Conservation (phyloP, 2,329 filamentous ascomycete species). For the Pseudocercospora eumusae region DNA sequence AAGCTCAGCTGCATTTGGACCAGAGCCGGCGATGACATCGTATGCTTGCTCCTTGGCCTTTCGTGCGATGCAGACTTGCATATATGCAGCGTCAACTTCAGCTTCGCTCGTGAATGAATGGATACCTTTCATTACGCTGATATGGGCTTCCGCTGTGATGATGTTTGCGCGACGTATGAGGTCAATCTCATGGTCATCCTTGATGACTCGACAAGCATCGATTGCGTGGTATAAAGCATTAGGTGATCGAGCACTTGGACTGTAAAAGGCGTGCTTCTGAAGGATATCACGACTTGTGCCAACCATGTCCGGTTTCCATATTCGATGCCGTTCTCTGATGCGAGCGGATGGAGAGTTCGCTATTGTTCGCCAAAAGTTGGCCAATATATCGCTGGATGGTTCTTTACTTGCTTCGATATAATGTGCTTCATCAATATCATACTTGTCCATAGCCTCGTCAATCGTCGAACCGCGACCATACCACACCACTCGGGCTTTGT, state of each 20-base stretch:
- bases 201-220: slow-evolving; percentile 76
- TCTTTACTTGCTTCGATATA: slow-evolving; percentile 37
- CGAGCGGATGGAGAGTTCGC: neutral
- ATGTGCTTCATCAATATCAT: slow-evolving; percentile 75
- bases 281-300: neutral
- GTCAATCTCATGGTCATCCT: slow-evolving; percentile 81
- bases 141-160: slow-evolving; percentile 76
- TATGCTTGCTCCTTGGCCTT: slow-evolving; percentile 82
- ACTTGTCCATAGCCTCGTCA: slow-evolving; percentile 72
- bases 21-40: slow-evolving; percentile 81
- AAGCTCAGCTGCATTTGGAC: slow-evolving; percentile 77
- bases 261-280: neutral
- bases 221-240: slow-evolving; percentile 66
- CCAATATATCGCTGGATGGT: neutral
- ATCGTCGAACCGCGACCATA: slow-evolving; percentile 78
- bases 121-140: slow-evolving; percentile 67
- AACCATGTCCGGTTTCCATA: neutral
- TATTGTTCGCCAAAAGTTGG: neutral
- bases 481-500: slow-evolving; percentile 91
- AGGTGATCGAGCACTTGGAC: neutral
- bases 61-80: slow-evolving; percentile 68
- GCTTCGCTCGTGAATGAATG: slow-evolving; percentile 71
- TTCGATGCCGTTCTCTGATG: neutral
- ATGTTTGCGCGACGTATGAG: slow-evolving; percentile 79
- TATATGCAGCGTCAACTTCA: slow-evolving; percentile 78